These are phyloP conservation scores for Rubus idaeus DNA, from an alignment of 306 rosid genomes.

Conservation along the genomic window DNA sequence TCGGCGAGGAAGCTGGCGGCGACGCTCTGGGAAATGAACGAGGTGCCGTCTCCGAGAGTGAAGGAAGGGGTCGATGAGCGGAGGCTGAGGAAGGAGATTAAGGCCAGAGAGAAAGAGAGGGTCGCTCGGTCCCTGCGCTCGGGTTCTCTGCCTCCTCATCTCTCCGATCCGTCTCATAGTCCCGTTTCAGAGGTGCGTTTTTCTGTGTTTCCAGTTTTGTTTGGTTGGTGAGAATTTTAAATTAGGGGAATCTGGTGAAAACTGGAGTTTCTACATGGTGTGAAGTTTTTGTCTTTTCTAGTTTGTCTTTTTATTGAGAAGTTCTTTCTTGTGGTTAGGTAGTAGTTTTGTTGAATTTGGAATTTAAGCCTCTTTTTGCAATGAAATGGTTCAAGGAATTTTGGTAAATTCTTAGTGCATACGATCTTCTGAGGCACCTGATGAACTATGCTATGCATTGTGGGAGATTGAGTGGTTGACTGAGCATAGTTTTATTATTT, in stretches of 20 bases:
- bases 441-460: too few species aligned
- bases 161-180: slow-evolving; percentile 97
- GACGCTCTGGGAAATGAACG: slow-evolving; percentile 98
- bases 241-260: neutral
- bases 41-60: slow-evolving; percentile 79
- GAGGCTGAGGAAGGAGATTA: slow-evolving; percentile 59
- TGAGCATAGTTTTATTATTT: neutral
- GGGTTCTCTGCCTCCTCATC: slow-evolving; percentile 91
- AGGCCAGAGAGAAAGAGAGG: slow-evolving; percentile 72
- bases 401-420: neutral
- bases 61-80: slow-evolving; percentile 47
- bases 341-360: slow-evolving; percentile 5
- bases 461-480: slow-evolving; percentile 1
- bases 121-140: slow-evolving; percentile 68
- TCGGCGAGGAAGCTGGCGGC: slow-evolving; percentile 99
- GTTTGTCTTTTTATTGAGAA: neutral
- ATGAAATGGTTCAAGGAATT: neutral
- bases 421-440: neutral
- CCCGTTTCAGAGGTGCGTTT: slow-evolving; percentile 80
- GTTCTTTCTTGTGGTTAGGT: neutral
- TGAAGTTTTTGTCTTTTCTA: neutral
- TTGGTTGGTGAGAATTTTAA: neutral
- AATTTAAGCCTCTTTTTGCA: neutral
- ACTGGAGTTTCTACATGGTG: neutral
- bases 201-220: slow-evolving; percentile 6